phyloP scores from a whole-genome alignment of 805 yeast genomes.

The Kockiozyma suomiensis region DNA sequence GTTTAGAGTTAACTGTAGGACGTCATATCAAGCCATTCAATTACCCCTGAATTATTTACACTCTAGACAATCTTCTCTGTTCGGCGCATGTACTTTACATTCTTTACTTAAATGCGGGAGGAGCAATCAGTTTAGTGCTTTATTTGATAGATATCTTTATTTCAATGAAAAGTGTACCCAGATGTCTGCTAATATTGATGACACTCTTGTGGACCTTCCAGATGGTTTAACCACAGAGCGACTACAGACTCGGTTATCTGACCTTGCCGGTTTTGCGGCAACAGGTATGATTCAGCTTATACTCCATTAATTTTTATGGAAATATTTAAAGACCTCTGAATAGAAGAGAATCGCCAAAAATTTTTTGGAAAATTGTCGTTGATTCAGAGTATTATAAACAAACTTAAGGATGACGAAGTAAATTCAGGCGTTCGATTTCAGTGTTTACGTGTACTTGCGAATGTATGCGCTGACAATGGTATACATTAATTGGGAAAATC shows the following conservation, averaged over 20 bases:
- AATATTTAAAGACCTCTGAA: not conserved
- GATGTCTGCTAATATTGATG: too few species aligned
- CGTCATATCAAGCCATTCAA: too few species aligned
- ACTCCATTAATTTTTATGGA: not conserved
- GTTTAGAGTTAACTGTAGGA: too few species aligned
- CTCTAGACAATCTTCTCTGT: too few species aligned
- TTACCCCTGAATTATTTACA: too few species aligned
- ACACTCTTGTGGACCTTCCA: too few species aligned
- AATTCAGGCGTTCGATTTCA: not conserved
- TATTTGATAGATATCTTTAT: too few species aligned
- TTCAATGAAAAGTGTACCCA: too few species aligned
- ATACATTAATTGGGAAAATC: not conserved
- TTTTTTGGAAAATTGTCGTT: not conserved
- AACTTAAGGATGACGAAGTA: not conserved
- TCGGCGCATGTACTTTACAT: too few species aligned
- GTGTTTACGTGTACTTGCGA: slow-evolving; percentile 18
- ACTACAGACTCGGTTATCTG: slow-evolving; percentile 3
- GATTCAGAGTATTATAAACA: not conserved
- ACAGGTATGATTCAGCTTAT: not conserved
- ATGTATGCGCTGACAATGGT: slow-evolving; percentile 23
- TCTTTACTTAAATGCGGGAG: too few species aligned
- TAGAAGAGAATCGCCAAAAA: not conserved
- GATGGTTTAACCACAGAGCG: not conserved
- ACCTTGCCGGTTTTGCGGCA: slow-evolving; percentile 10
- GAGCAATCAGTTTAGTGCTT: too few species aligned